phyloP scores from a whole-genome alignment of 2,329 filamentous ascomycete genomes.

The Cryphonectria naterciae region DNA sequence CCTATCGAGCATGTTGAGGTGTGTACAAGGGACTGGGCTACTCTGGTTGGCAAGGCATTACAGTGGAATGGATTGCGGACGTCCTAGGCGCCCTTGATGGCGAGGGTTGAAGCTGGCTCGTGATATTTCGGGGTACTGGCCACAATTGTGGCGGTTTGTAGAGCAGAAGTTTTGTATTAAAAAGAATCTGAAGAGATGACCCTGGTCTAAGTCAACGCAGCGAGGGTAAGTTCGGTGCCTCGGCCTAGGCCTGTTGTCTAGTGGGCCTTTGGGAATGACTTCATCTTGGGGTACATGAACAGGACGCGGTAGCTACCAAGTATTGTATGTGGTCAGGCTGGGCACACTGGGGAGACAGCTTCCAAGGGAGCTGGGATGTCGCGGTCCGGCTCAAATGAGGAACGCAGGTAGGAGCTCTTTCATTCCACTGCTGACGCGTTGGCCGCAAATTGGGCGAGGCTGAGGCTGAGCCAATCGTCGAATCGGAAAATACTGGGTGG shows the following conservation, averaged over 20 bases:
- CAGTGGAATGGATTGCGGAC: background rate
- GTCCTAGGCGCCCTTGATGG: background rate
- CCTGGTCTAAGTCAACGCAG: background rate
- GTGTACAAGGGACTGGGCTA: background rate
- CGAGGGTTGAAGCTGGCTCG: background rate
- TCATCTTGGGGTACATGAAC: background rate
- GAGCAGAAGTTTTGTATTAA: constrained; percentile 1
- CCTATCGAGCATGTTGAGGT: background rate
- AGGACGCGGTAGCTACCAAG: background rate
- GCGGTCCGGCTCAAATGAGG: background rate
- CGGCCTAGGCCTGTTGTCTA: background rate
- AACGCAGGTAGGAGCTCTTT: background rate
- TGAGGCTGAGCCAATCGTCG: background rate
- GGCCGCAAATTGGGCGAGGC: constrained; percentile 7
- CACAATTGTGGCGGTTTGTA: background rate
- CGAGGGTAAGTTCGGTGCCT: background rate
- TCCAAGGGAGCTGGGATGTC: constrained; percentile 1
- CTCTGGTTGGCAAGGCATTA: background rate
- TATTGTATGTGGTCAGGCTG: background rate
- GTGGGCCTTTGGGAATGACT: background rate
- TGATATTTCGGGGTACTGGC: background rate
- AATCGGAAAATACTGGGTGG: constrained; percentile 1
- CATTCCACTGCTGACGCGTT: constrained; percentile 24
- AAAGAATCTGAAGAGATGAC: background rate
- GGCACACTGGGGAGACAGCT: background rate